Evolutionary conservation across 495 filamentous ascomycete species (phyloP), one percentile per base, ranked within the genome.

Genomic region (Tuber brumale): DNA sequence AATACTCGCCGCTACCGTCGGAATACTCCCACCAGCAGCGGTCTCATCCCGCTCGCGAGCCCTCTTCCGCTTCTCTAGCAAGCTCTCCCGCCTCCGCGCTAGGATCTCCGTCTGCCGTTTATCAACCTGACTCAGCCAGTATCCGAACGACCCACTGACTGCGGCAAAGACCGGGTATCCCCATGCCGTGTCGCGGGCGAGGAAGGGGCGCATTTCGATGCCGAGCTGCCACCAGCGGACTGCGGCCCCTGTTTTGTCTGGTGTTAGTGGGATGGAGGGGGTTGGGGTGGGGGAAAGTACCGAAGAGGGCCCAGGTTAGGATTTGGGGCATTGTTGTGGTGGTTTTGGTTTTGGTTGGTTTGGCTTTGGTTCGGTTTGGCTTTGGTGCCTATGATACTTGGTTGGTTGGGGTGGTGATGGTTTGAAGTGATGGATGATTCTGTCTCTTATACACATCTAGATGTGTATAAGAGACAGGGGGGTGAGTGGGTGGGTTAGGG

Each of bases 271-370:
- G 70, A 71, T 61, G 19, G 72, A 37, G 51, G 79, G 79, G 71
- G 69, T 75, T 74, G 72, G 75, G 69, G 46, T 76, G 73, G 76
- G 76, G 42, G 70, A 74, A 86, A 87, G 82, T 91, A 99, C 95
- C 95, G 90, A 98, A 97, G 89, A 92, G 92, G 82, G 89, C 89
- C 95, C 95, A 99, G 90, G 97, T 97, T 85, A 97, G 85, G 85
- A 97, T 88, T 87, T 94, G 93, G 88, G 91, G 88, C 81, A 92
- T 89, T 89, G 90, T 89, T 77, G 39, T 81, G 44, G 42, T 37
- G 42, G n/a, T 27, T 12, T 41, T 51, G 43, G 51, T 2, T 61
- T 35, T 61, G 51, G 23, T n/a, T 21, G n/a, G 2, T 31, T 39
- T 39, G 0, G 37, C n/a, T 39, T 39, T 39, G 37, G 37, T 39